Conservation (phyloP, 169 alveolate genomes). For the Cryptosporidium andersoni region DNA sequence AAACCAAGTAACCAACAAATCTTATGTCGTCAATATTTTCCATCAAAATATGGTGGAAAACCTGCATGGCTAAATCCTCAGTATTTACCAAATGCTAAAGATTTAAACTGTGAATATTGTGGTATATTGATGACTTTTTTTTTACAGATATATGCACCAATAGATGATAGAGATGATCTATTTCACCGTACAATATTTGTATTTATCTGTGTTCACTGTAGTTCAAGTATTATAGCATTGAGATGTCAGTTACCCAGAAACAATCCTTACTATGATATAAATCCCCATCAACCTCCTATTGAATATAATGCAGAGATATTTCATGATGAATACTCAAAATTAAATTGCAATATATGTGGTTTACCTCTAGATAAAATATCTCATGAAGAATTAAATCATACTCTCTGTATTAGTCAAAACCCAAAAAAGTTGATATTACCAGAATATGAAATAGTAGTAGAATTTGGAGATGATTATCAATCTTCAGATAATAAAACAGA, state of each 20-base stretch:
- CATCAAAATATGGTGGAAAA: constrained; percentile 76
- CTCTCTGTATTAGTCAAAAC: not conserved
- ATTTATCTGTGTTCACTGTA: constrained; percentile 41
- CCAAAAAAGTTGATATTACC: not conserved
- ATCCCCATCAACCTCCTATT: constrained; percentile 36
- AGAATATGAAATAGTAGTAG: constrained; percentile 50
- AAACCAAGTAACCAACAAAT: constrained; percentile 4
- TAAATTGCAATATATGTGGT: constrained; percentile 30
- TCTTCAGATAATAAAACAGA: not conserved
- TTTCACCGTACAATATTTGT: constrained; percentile 56
- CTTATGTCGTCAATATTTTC: constrained; percentile 52
- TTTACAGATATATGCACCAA: constrained; percentile 61
- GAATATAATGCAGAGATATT: not conserved
- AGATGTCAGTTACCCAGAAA: constrained; percentile 55
- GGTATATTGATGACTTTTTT: constrained; percentile 54
- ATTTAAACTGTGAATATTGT: constrained; percentile 41
- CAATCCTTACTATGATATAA: constrained; percentile 37
- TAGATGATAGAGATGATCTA: constrained; percentile 59
- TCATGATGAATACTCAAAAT: not conserved
- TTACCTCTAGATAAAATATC: constrained; percentile 2
- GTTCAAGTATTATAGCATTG: constrained; percentile 22
- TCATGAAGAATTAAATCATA: not conserved
- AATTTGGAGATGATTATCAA: constrained; percentile 4
- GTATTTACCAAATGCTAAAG: constrained; percentile 60
- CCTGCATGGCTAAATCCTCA: constrained; percentile 76